Base-by-base conservation (phyloP, 306 rosid genomes). In the Delonix regia region DNA sequence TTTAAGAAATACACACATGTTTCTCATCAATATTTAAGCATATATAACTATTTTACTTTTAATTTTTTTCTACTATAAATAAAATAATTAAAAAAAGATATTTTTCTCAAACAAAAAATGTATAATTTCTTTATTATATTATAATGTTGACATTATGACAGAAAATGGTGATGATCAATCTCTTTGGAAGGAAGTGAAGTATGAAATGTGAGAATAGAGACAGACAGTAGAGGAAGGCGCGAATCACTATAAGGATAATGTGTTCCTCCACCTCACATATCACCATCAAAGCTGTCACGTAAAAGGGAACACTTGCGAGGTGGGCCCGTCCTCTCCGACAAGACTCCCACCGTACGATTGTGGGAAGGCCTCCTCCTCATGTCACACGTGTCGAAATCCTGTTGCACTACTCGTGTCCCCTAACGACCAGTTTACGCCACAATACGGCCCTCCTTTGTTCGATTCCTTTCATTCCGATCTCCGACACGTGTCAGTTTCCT, bases 211-310 rank as follows among this genome's bases (percentile, higher is more conserved):
- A 30, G 1, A 4, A 30, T 30, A 30, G 2, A 30, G 33, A 30
- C n/a, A n/a, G 2, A 30, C 4, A 4, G 4, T 30, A 30, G 2
- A 30, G 33, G 4, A 30, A 30, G 33, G 33, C 33, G 4, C 33
- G 33, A 30, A 30, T 30, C 33, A 30, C 2, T 30, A 30, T 11
- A 52, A 7, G 27, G 59, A 52, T 55, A 55, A 49, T 18, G 56
- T 49, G 56, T 5, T 49, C 22, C 24, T 19, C 70, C 15, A n/a
- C 70, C 70, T 38, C 49, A 64, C 48, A 10, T 4, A 7, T 80
- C 76, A 10, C 56, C 15, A 15, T 78, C 16, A 34, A 7, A 78
- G 51, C 9, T 79, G 76, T 76, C 76, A 53, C 22, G 24, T 6
- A 55, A 71, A 75, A 51, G 76, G 69, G 24, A 47, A 45, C 67